Base-by-base conservation (phyloP, 2,329 filamentous ascomycete species). In the Madurella fahalii region DNA sequence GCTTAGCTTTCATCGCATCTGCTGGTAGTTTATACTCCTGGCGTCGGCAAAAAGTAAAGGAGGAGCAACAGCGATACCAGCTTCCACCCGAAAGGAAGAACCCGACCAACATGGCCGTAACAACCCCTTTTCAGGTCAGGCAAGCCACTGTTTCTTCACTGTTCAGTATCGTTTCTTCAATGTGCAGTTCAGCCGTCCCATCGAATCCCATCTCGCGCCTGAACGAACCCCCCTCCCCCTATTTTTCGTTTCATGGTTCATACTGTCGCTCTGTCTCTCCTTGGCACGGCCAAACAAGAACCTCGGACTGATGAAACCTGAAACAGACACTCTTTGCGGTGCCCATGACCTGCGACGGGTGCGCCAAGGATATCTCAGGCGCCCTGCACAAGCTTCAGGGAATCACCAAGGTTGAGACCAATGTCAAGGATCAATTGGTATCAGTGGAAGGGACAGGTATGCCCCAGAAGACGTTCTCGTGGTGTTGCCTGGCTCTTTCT, bases 271-370 rank as follows among this genome's bases (percentile, higher is more conserved):
- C 40, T 17, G 31, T n/a, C 20, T 16, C 15, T 43, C 7, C 39
- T 52, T 47, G 47, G 51, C 47, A 9, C 25, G n/a, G 30, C 17
- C 25, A 18, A 42, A 31, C 30, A 51, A 44, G 20, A 47, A 43
- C 13, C 41, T 32, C 5, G 44, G 47, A 48, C 49, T 53, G 44
- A 58, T 54, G 34, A 66, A 67, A 65, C 58, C 46, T 61, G 52
- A 65, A 64, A 67, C 64, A 97, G 87, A 95, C 93, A 58, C 87
- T 93, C 61, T 97, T 97, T 72, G 91, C 93, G 60, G 94, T 97
- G 64, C 92, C 91, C 52, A 86, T 97, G 78, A 90, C 86, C 73
- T 97, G 94, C 76, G 87, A 95, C 65, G 78, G 81, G 67, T 97
- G 94, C 76, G 84, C 96, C 71, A 87, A 92, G 71, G 86, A 90